Evolutionary conservation across 1,284 basidiomycete genomes (phyloP), one percentile per base, ranked within the genome.

Genomic region (Pseudozyma hubeiensis): DNA sequence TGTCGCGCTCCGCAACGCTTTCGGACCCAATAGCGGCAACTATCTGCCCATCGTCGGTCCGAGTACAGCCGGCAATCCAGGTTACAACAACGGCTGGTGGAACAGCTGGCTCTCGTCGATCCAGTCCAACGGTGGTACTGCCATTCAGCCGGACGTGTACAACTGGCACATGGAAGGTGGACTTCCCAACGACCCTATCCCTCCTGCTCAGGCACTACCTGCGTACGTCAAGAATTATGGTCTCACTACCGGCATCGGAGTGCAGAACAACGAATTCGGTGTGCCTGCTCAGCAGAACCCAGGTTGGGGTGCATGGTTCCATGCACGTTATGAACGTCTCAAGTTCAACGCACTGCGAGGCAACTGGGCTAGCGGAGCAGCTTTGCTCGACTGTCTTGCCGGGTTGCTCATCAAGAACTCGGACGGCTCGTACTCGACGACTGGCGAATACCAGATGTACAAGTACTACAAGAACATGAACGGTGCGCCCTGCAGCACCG

Each of bases 241-340:
- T 8, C 51, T 64, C 34, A 64, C 41, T 7, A 50, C 53, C 10
- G 61, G 61, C 24, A 39, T 64, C 31, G 61, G 61, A 24, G 11
- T 64, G 10, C 61, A 64, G 51, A 64, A 64, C 51, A 64, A 64
- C 51, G 61, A 64, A 13, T 64, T 57, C 17, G 61, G 61, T n/a
- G 6, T 58, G 13, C 61, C 16, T 8, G 47, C 50, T 16, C 61
- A 64, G 31, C 61, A 64, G 45, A 34, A 39, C 4, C 61, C 61
- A 17, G 61, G 48, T 13, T 64, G 53, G 47, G 43, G 47, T n/a
- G 53, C 61, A 13, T 64, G 61, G 61, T 64, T 64, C 45, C 49
- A 64, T 11, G 53, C 53, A 0, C 61, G 61, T 19, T 64, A 64
- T 39, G 61, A 64, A 43, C 61, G 61, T 31, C 51, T 64, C 30